Evolutionary conservation across 2,329 filamentous ascomycete species (phyloP), one percentile per base, ranked within the genome.

Genomic region (Paraphaeosphaeria minitans): DNA sequence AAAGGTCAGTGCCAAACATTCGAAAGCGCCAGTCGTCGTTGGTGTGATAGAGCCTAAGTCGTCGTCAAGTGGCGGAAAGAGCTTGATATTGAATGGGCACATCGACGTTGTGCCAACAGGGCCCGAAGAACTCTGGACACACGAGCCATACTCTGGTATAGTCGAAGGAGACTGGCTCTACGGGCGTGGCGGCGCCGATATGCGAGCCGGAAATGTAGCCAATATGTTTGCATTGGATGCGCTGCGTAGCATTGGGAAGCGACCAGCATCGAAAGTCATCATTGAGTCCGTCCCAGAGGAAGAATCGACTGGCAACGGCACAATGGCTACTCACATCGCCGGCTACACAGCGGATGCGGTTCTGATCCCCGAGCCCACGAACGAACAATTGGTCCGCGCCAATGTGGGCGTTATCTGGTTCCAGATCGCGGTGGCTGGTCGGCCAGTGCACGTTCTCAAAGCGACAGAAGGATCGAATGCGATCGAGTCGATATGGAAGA

Each of bases 391-490:
- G 22, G 62, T 67, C 12, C 61, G 65, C 29, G 65, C 65, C 13
- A 67, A 67, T 31, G 65, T 66, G 2, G 65, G 65, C 1, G 65
- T 67, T 9, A 57, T 67, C 13, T 67, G 65, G 65, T 67, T 67
- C 56, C 61, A 67, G 52, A 53, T 67, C 14, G 58, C 63, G 1
- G 63, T 67, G 9, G 56, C 54, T 14, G 65, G 65, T 21, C 62
- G 59, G n/a, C 63, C 63, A 10, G 63, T 66, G 2, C 63, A 68
- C 43, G 65, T 65, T 0, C 47, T 62, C 42, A 62, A 64, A 21
- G 65, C 65, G 7, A 64, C 59, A 21, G 60, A 64, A 21, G 65
- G 65, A 7, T 61, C 62, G 0, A 66, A 68, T 41, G 65, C 62
- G 5, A 65, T 65, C 22, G 60, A 65, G 35, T 61, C 59, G 14